Percentiles rank a stretch among this genome's conserved stretches.
phyloP scores from a whole-genome alignment of 768 basidiomycete genomes.

The Tricholoma bakamatsutake region DNA sequence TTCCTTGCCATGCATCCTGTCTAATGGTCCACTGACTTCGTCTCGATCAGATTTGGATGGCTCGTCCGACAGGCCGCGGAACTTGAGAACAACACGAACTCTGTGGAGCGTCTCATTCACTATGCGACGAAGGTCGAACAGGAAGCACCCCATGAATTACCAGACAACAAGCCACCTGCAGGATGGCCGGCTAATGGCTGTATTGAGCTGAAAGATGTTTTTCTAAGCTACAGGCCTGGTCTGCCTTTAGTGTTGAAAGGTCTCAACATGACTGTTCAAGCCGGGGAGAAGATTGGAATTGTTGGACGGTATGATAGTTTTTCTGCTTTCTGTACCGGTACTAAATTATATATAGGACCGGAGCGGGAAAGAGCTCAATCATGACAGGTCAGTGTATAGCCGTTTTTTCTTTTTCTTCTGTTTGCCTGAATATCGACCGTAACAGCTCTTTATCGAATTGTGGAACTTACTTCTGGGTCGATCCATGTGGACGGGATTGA shows the following conservation, averaged over 20 bases:
- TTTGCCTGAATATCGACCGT: neutral
- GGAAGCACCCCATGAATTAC: constrained; percentile 66
- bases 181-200: constrained; percentile 74
- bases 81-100: constrained; percentile 92
- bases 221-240: constrained; percentile 80
- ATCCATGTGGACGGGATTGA: constrained; percentile 83
- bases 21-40: constrained; percentile 6
- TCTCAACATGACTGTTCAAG: constrained; percentile 59
- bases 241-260: constrained; percentile 87
- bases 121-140: constrained; percentile 82
- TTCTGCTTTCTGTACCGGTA: neutral
- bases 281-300: constrained; percentile 89
- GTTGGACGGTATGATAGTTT: constrained; percentile 49
- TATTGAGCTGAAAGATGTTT: constrained; percentile 70
- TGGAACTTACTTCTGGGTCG: constrained; percentile 72
- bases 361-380: constrained; percentile 86
- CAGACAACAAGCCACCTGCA: constrained; percentile 50
- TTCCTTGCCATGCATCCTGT: neutral
- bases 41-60: constrained; percentile 54
- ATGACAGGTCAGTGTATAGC: constrained; percentile 54
- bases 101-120: constrained; percentile 79
- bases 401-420: neutral
- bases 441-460: constrained; percentile 71
- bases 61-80: constrained; percentile 75
- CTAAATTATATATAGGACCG: constrained; percentile 42